Evolutionary conservation across 148 eudicot genomes (phyloP), one percentile per base, ranked within the genome.

Genomic region (Tetragonia tetragonoides): DNA sequence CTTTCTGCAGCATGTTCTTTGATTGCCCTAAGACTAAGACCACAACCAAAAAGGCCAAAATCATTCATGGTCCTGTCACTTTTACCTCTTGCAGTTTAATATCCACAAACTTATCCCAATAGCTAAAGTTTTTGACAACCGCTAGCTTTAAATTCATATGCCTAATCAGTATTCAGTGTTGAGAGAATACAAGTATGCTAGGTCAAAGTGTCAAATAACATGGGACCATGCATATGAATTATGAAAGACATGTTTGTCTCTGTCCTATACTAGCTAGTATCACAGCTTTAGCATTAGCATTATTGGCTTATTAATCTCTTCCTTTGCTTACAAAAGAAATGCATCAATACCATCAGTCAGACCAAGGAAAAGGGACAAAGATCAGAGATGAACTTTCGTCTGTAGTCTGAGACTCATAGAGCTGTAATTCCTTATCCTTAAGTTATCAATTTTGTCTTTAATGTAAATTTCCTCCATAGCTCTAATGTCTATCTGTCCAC

Each of bases 171-270:
- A 38, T 28, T 40, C 79, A 63, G 70, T 37, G 28, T 59, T 10
- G 64, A 5, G 49, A 38, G 57, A 69, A 77, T 8, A 42, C 46
- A 70, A 60, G 56, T 37, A 56, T 61, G 75, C 76, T 77, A 73
- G 64, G 44, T 77, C 81, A 82, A 42, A 79, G 67, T 54, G 44
- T 77, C 81, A 82, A 42, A 79, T 51, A 69, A 63, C 76, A 82
- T 82, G 82, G 82, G 79, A 42, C 82, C 81, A 78, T 60, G 15
- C 18, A 78, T 47, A 61, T 78, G 72, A 78, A 78, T 62, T 69
- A 73, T 69, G 68, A 56, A 21, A 61, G 59, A 37, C 49, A 56
- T 68, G 37, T 28, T 63, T 82, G 81, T 82, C 78, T 51, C 79
- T 82, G 65, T 69, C 79, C 70, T 62, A 18, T 46, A 60, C n/a